Conservation (phyloP, 129 eudicot genomes). For the Solidago caesia region DNA sequence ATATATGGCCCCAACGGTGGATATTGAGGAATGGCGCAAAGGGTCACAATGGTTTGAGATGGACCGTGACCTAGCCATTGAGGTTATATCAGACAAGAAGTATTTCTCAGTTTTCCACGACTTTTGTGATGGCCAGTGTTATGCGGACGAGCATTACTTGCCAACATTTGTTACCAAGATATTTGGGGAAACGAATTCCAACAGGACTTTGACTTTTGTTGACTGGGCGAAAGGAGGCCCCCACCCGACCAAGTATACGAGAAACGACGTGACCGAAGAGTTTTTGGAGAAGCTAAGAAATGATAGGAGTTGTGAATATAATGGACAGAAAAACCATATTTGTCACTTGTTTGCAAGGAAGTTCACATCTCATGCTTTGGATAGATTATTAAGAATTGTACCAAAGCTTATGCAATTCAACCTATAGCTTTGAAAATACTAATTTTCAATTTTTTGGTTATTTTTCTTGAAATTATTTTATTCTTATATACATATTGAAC, state of each 20-base stretch:
- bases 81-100: slow-evolving; percentile 55
- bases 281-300: slow-evolving; percentile 54
- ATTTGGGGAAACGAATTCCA: slow-evolving; percentile 45
- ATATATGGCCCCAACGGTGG: slow-evolving; percentile 50
- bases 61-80: slow-evolving; percentile 53
- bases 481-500: slow-evolving; percentile 33
- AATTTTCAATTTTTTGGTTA: neutral
- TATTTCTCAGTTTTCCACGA: slow-evolving; percentile 59
- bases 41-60: slow-evolving; percentile 94
- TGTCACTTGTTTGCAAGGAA: slow-evolving; percentile 93
- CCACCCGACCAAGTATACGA: slow-evolving; percentile 53
- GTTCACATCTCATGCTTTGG: slow-evolving; percentile 57
- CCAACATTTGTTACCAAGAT: slow-evolving; percentile 64
- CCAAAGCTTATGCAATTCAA: slow-evolving; percentile 68
- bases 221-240: slow-evolving; percentile 90
- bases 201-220: slow-evolving; percentile 71
- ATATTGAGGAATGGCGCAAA: slow-evolving; percentile 65
- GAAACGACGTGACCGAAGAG: slow-evolving; percentile 50
- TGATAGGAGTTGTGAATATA: slow-evolving; percentile 54
- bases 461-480: slow-evolving; percentile 28
- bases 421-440: neutral
- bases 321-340: slow-evolving; percentile 46
- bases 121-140: slow-evolving; percentile 60
- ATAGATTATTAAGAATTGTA: slow-evolving; percentile 66
- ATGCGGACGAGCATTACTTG: slow-evolving; percentile 83